Percentiles rank a stretch among this genome's conserved stretches.
Conservation (phyloP, 768 basidiomycete genomes). For the Boletus tylopilopsis region DNA sequence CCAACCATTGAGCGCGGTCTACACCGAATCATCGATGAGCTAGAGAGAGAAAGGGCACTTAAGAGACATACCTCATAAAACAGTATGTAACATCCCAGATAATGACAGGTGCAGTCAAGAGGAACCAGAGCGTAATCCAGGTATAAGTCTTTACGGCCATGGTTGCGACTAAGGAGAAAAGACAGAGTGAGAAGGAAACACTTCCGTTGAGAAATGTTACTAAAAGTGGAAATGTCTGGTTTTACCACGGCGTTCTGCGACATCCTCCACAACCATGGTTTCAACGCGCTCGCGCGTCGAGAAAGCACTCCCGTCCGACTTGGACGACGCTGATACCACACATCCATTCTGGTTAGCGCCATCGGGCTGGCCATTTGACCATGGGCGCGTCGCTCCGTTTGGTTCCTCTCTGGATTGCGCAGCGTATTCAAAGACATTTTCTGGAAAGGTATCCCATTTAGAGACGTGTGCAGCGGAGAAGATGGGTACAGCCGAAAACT, state of each 20-base stretch:
- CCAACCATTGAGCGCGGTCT: slow-evolving; percentile 86
- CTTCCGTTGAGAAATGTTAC: too few relatives aligned
- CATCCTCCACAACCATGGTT: too few relatives aligned
- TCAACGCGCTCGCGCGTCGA: too few relatives aligned
- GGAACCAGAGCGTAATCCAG: slow-evolving; percentile 68
- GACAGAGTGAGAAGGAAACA: too few relatives aligned
- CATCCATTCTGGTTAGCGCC: neutral
- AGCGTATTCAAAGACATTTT: neutral
- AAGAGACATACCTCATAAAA: slow-evolving; percentile 59
- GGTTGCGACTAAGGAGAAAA: neutral
- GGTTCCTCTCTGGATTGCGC: neutral
- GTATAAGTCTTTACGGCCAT: slow-evolving; percentile 52
- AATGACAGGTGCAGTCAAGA: slow-evolving; percentile 49
- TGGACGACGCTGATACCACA: neutral
- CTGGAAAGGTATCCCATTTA: slow-evolving; percentile 21
- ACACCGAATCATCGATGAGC: too few relatives aligned
- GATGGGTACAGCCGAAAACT: slow-evolving; percentile 19
- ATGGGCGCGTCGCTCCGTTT: neutral
- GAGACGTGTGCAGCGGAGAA: slow-evolving; percentile 32
- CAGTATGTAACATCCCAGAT: slow-evolving; percentile 83
- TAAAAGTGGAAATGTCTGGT: too few relatives aligned
- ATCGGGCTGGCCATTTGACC: neutral
- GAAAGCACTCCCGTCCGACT: neutral
- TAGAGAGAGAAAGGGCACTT: too few relatives aligned
- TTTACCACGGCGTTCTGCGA: too few relatives aligned